Evolutionary conservation across 441 rosid species (phyloP).

Genomic region (Breynia disticha): DNA sequence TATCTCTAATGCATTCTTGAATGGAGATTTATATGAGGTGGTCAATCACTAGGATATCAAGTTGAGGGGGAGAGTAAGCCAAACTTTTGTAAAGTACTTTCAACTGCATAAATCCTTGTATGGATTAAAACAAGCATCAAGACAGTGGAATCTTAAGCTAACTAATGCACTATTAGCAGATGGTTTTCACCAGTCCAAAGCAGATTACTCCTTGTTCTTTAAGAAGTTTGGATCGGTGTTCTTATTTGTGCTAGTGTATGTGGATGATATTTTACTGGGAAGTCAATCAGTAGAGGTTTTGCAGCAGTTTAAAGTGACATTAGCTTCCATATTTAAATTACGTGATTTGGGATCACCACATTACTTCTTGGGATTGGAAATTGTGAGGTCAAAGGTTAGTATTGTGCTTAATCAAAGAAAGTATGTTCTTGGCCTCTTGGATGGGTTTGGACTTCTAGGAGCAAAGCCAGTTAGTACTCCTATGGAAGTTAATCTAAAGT

Average conservation of each 20-base stretch:
- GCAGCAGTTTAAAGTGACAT: background rate
- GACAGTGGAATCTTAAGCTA: background rate
- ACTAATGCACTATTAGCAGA: background rate
- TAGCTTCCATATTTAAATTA: background rate
- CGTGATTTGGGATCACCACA: background rate
- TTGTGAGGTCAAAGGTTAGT: background rate
- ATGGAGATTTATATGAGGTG: background rate
- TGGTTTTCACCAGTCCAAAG: background rate
- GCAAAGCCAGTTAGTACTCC: background rate
- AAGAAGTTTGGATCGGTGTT: background rate
- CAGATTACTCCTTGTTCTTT: background rate
- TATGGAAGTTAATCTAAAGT: background rate
- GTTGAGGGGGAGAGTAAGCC: background rate
- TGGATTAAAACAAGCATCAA: background rate
- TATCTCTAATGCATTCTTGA: background rate
- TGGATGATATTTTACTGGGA: background rate
- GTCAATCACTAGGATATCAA: background rate
- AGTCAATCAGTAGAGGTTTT: background rate
- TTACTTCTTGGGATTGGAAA: background rate
- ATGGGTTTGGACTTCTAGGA: background rate
- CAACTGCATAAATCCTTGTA: background rate
- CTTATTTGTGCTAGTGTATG: background rate
- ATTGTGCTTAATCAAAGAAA: no score
- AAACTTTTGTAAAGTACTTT: background rate
- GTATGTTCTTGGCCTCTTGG: background rate